Percentiles rank a stretch among this genome's conserved stretches.
phyloP scores from a whole-genome alignment of 2,329 filamentous ascomycete genomes.

The Paramyrothecium roridum region DNA sequence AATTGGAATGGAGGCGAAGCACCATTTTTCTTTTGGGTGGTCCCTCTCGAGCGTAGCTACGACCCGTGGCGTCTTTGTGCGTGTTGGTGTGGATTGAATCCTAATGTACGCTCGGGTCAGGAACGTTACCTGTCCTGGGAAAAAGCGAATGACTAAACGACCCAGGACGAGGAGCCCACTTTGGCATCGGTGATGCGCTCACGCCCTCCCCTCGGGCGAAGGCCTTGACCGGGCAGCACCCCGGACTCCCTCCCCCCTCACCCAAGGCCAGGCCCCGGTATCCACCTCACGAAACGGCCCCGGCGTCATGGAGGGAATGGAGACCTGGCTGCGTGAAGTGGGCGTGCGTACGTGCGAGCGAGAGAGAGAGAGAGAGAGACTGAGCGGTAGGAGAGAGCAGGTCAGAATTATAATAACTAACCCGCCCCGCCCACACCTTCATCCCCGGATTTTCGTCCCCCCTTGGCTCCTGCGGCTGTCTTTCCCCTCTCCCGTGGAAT shows the following conservation, averaged over 20 bases:
- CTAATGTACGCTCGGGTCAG: background rate
- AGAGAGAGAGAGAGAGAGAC: no score
- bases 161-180: no score
- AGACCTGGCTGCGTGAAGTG: no score
- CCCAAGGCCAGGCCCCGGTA: background rate
- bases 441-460: constrained; percentile 25
- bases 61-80: background rate
- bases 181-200: background rate
- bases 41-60: background rate
- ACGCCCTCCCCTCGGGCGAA: background rate
- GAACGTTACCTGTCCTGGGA: background rate
- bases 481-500: constrained; percentile 6
- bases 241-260: background rate
- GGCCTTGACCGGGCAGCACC: background rate
- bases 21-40: no score
- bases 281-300: background rate
- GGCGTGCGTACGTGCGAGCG: no score
- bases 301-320: background rate
- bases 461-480: constrained; percentile 16
- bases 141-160: background rate
- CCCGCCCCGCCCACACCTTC: constrained; percentile 23
- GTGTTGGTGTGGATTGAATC: background rate
- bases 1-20: background rate
- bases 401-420: constrained; percentile 26
- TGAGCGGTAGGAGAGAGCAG: no score